Percentiles rank a stretch among this genome's conserved stretches.
These are phyloP conservation scores for Irpex lacteus DNA, from an alignment of 1,284 basidiomycete species.

Conservation along the genomic window DNA sequence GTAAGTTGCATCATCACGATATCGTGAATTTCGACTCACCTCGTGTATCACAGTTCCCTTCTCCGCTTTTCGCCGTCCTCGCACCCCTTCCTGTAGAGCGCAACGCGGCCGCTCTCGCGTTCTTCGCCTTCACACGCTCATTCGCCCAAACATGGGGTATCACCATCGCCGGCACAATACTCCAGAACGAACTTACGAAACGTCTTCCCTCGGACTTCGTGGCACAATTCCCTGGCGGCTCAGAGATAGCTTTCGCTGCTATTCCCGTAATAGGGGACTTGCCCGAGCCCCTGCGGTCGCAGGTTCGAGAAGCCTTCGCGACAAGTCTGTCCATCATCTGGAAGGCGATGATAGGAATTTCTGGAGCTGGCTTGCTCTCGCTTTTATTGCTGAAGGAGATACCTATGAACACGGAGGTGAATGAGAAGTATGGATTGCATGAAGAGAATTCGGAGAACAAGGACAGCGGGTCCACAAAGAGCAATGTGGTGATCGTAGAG, in stretches of 20 bases:
- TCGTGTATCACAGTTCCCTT: slow-evolving; percentile 16
- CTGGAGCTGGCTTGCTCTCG: slow-evolving; percentile 2
- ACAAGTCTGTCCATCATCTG: slow-evolving; percentile 4
- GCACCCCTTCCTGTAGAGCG: slow-evolving; percentile 30
- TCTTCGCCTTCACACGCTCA: slow-evolving; percentile 30
- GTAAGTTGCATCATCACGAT: slow-evolving; percentile 15
- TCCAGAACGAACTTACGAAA: slow-evolving; percentile 16
- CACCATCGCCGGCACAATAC: slow-evolving; percentile 18
- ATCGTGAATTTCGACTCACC: neutral
- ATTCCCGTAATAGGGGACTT: slow-evolving; percentile 9
- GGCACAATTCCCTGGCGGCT: slow-evolving; percentile 7
- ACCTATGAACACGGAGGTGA: slow-evolving; percentile 6
- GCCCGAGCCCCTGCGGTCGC: slow-evolving; percentile 7
- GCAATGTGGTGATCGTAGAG: neutral
- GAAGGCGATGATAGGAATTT: slow-evolving; percentile 8
- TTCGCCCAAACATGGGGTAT: slow-evolving; percentile 26
- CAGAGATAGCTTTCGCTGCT: slow-evolving; percentile 13
- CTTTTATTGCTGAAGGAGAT: slow-evolving; percentile 9
- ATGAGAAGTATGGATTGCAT: slow-evolving; percentile 4
- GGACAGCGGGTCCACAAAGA: neutral
- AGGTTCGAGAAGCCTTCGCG: slow-evolving; percentile 13
- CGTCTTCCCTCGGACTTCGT: slow-evolving; percentile 9
- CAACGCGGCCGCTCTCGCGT: slow-evolving; percentile 29
- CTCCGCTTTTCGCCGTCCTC: slow-evolving; percentile 32
- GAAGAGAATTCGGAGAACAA: neutral